These are phyloP conservation scores for Hyphodiscus hymeniophilus DNA, from an alignment of 495 filamentous ascomycete species.

Conservation along the genomic window DNA sequence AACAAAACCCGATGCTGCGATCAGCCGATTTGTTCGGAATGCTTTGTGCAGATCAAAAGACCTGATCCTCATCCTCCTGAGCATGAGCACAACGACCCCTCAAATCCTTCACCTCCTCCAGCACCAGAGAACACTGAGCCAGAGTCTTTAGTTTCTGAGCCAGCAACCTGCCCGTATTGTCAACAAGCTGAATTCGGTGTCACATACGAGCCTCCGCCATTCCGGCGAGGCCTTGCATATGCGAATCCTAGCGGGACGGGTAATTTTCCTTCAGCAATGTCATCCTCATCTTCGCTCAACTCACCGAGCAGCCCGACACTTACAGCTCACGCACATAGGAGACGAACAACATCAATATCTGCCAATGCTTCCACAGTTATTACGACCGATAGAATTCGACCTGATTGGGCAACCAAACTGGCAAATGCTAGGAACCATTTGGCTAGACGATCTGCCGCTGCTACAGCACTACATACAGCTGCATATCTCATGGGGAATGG, in stretches of 20 bases:
- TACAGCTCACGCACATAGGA: slow-evolving; percentile 26
- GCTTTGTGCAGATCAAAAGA: slow-evolving; percentile 97
- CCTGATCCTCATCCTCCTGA: slow-evolving; percentile 94
- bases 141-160: slow-evolving; percentile 74
- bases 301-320: slow-evolving; percentile 13
- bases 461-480: slow-evolving; percentile 89
- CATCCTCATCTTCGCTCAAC: slow-evolving; percentile 46
- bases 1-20: slow-evolving; percentile 95
- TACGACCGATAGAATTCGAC: slow-evolving; percentile 83
- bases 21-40: slow-evolving; percentile 96
- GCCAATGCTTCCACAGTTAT: slow-evolving; percentile 74
- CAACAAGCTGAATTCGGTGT: slow-evolving; percentile 91
- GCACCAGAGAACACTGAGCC: slow-evolving; percentile 43
- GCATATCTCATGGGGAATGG: slow-evolving; percentile 76
- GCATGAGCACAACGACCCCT: slow-evolving; percentile 52
- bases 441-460: slow-evolving; percentile 80
- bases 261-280: slow-evolving; percentile 57
- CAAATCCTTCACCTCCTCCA: slow-evolving; percentile 35
- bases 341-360: slow-evolving; percentile 76
- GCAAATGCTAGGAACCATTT: slow-evolving; percentile 76
- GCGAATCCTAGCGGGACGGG: slow-evolving; percentile 32
- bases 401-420: slow-evolving; percentile 90
- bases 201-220: slow-evolving; percentile 81
- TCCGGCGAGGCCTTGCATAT: slow-evolving; percentile 77
- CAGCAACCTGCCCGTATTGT: slow-evolving; percentile 93